Conservation (phyloP, 768 basidiomycete genomes). For the Phylloporus rhodoxanthus region DNA sequence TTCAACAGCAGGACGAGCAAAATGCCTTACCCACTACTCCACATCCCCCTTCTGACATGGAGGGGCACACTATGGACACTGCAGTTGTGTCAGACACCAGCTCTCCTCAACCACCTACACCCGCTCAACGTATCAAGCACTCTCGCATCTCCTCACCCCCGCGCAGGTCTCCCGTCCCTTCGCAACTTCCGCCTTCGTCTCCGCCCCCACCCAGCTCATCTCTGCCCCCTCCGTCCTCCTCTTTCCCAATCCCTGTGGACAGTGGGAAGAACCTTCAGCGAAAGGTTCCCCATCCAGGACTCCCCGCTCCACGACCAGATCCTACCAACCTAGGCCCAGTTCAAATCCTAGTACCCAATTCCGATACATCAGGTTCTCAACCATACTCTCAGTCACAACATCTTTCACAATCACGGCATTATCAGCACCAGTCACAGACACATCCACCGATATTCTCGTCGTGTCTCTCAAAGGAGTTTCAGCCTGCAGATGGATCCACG, state of each 20-base stretch:
- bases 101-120: slow-evolving; percentile 26
- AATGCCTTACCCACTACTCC: background rate
- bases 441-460: slow-evolving; percentile 12
- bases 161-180: slow-evolving; percentile 10
- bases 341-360: slow-evolving; percentile 50
- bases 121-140: slow-evolving; percentile 21
- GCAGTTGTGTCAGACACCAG: slow-evolving; percentile 3
- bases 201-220: slow-evolving; percentile 13
- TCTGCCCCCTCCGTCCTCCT: slow-evolving; percentile 4
- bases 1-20: slow-evolving; percentile 1
- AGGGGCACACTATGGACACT: slow-evolving; percentile 7
- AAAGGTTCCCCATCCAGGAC: slow-evolving; percentile 42
- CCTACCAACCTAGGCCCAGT: slow-evolving; percentile 30
- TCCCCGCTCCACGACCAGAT: slow-evolving; percentile 30
- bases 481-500: slow-evolving; percentile 18
- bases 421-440: slow-evolving; percentile 11
- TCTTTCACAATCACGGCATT: slow-evolving; percentile 28
- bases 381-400: slow-evolving; percentile 25
- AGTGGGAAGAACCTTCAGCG: slow-evolving; percentile 32
- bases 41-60: slow-evolving; percentile 7
- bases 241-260: slow-evolving; percentile 1
- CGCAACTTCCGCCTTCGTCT: slow-evolving; percentile 6
- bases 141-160: slow-evolving; percentile 3
- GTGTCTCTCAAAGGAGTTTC: slow-evolving; percentile 18
- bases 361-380: slow-evolving; percentile 44